These are phyloP conservation scores for Fusarium duplospermum DNA, from an alignment of 2,329 filamentous ascomycete genomes.

Conservation along the genomic window DNA sequence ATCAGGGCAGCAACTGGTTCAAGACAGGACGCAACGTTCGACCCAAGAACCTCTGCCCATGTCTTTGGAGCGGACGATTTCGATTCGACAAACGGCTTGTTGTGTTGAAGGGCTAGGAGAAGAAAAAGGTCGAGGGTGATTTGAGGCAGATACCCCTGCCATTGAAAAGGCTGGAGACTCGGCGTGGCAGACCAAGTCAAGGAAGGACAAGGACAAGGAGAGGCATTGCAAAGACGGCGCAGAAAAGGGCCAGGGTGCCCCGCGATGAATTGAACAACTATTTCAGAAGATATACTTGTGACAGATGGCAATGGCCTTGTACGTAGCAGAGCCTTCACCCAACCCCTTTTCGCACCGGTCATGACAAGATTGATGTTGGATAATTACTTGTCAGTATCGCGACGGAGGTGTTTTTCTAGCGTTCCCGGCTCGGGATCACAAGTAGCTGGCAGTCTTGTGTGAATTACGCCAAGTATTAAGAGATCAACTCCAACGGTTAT, in stretches of 20 bases:
- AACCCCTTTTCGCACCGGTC: background rate
- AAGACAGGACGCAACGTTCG: background rate
- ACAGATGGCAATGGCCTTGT: conserved; percentile 15
- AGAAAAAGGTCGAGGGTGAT: conserved; percentile 29
- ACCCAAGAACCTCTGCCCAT: background rate
- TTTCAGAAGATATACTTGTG: conserved; percentile 16
- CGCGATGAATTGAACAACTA: conserved; percentile 36
- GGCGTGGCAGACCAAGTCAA: conserved; percentile 25
- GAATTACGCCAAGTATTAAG: background rate
- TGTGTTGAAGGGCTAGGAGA: conserved; percentile 26
- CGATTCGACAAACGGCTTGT: conserved; percentile 15
- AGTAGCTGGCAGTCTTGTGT: background rate
- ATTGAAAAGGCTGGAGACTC: conserved; percentile 29
- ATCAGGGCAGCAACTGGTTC: conserved; percentile 12
- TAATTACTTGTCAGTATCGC: background rate
- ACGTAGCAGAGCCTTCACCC: conserved; percentile 8
- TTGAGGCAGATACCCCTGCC: conserved; percentile 37
- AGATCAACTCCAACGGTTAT: background rate
- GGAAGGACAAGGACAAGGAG: conserved; percentile 15
- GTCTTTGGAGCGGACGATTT: conserved; percentile 9
- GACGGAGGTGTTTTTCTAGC: background rate
- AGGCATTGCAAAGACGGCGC: conserved; percentile 14
- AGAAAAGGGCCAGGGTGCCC: conserved; percentile 6
- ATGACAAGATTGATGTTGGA: background rate
- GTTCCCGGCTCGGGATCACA: background rate